Percentiles rank a stretch among this genome's conserved stretches.
These are phyloP conservation scores for Allantophomopsis cytisporea DNA, from an alignment of 2,329 filamentous ascomycete species.

Conservation along the genomic window DNA sequence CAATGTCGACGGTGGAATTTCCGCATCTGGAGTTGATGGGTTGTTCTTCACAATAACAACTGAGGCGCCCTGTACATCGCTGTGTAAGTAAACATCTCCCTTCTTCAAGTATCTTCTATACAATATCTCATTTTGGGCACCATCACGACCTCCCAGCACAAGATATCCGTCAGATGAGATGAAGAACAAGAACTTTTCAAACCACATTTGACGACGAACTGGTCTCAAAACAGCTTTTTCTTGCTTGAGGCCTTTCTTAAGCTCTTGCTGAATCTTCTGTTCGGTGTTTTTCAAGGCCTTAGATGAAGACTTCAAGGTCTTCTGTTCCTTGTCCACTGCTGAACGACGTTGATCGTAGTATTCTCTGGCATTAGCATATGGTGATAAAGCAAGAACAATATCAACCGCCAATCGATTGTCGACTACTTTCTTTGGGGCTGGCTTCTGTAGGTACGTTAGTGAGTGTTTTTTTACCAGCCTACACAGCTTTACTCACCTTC, in stretches of 20 bases:
- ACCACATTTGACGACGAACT: slow-evolving; percentile 79
- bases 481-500: slow-evolving; percentile 3
- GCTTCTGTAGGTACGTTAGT: slow-evolving; percentile 2
- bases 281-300: slow-evolving; percentile 83
- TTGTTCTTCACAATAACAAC: slow-evolving; percentile 89
- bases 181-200: slow-evolving; percentile 95
- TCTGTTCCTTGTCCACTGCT: slow-evolving; percentile 77
- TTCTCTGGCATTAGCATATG: slow-evolving; percentile 79
- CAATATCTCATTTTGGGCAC: slow-evolving; percentile 82
- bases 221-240: slow-evolving; percentile 81
- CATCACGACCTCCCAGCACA: slow-evolving; percentile 78
- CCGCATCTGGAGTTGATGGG: slow-evolving; percentile 60
- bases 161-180: slow-evolving; percentile 92
- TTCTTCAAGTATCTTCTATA: slow-evolving; percentile 77
- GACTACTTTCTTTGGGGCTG: slow-evolving; percentile 24
- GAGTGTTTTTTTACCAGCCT: no score
- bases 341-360: slow-evolving; percentile 85
- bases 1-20: slow-evolving; percentile 82
- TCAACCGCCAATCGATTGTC: slow-evolving; percentile 59
- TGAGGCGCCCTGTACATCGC: slow-evolving; percentile 73
- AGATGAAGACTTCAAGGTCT: slow-evolving; percentile 68
- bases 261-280: slow-evolving; percentile 71
- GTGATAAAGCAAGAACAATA: slow-evolving; percentile 68
- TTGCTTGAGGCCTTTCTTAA: slow-evolving; percentile 80
- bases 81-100: slow-evolving; percentile 85